Conservation (phyloP, 768 basidiomycete genomes). For the Cystobasidium ongulense region DNA sequence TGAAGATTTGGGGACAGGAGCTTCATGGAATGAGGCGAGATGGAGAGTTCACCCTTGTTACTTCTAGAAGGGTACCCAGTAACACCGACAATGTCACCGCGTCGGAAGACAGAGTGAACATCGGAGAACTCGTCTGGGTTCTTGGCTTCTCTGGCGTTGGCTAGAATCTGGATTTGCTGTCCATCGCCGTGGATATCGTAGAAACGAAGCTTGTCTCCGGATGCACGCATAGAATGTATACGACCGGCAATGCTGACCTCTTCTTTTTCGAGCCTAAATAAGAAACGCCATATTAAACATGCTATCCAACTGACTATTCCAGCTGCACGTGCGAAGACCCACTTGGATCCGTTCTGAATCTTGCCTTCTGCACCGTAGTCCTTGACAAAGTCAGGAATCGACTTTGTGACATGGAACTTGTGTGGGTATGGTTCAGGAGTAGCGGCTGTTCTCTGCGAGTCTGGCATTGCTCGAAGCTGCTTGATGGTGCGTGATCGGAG, state of each 20-base stretch:
- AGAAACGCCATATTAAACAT: too few species aligned
- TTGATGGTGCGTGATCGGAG: constrained; percentile 79
- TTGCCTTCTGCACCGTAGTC: constrained; percentile 60
- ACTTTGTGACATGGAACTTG: constrained; percentile 85
- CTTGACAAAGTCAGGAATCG: constrained; percentile 64
- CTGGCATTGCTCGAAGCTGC: constrained; percentile 69
- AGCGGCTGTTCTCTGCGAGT: constrained; percentile 42
- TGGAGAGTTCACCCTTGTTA: constrained; percentile 89
- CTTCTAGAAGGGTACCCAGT: constrained; percentile 80
- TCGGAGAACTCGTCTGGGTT: constrained; percentile 54
- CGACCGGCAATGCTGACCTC: constrained; percentile 73
- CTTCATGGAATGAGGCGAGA: constrained; percentile 67
- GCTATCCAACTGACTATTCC: not conserved
- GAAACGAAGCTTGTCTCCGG: constrained; percentile 75
- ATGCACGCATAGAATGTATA: constrained; percentile 78
- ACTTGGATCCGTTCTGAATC: constrained; percentile 47
- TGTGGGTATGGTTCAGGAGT: constrained; percentile 92
- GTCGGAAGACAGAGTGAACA: constrained; percentile 76
- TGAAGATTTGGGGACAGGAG: constrained; percentile 94
- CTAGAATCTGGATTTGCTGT: constrained; percentile 88
- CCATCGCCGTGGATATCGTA: constrained; percentile 93
- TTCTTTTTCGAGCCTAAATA: constrained; percentile 54
- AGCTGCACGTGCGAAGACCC: constrained; percentile 49
- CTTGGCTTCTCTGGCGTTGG: constrained; percentile 54
- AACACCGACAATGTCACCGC: constrained; percentile 94